Evolutionary conservation across 2,329 filamentous ascomycete species (phyloP).

Genomic region (Colletotrichum endophyticum): DNA sequence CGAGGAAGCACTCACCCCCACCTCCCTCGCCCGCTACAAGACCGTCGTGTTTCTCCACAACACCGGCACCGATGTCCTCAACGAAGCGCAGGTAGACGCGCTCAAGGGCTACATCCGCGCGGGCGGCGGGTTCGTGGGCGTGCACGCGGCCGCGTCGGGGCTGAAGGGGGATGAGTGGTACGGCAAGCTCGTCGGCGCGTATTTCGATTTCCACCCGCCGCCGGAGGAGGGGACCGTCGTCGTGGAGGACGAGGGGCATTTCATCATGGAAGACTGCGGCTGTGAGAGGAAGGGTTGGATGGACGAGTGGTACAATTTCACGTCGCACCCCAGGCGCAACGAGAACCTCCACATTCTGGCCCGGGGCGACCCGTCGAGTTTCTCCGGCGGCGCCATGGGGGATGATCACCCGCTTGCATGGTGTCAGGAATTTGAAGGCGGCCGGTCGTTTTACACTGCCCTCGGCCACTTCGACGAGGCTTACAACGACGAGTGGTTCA

Average conservation of each 20-base stretch:
- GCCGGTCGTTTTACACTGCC: slow-evolving; percentile 44
- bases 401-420: slow-evolving; percentile 43
- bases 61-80: slow-evolving; percentile 40
- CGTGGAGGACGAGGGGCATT: slow-evolving; percentile 32
- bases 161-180: slow-evolving; percentile 40
- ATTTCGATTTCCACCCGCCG: slow-evolving; percentile 41
- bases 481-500: slow-evolving; percentile 35
- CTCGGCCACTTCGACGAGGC: slow-evolving; percentile 46
- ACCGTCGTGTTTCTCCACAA: slow-evolving; percentile 43
- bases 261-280: slow-evolving; percentile 26
- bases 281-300: slow-evolving; percentile 29
- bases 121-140: slow-evolving; percentile 43
- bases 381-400: slow-evolving; percentile 38
- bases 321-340: slow-evolving; percentile 30
- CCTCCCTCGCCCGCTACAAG: slow-evolving; percentile 33
- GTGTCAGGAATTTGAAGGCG: slow-evolving; percentile 42
- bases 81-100: slow-evolving; percentile 32
- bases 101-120: slow-evolving; percentile 35
- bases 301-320: slow-evolving; percentile 50
- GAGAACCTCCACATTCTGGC: slow-evolving; percentile 36
- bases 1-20: slow-evolving; percentile 31
- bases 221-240: slow-evolving; percentile 36
- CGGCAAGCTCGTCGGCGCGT: slow-evolving; percentile 39
- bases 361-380: slow-evolving; percentile 38
- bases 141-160: slow-evolving; percentile 42